A percentile compares a stretch with the other conserved stretches of the same genome.
These are phyloP conservation scores for Aurantiochytrium sp. DNA, from an alignment of 108 stramenopile genomes.

Conservation along the genomic window DNA sequence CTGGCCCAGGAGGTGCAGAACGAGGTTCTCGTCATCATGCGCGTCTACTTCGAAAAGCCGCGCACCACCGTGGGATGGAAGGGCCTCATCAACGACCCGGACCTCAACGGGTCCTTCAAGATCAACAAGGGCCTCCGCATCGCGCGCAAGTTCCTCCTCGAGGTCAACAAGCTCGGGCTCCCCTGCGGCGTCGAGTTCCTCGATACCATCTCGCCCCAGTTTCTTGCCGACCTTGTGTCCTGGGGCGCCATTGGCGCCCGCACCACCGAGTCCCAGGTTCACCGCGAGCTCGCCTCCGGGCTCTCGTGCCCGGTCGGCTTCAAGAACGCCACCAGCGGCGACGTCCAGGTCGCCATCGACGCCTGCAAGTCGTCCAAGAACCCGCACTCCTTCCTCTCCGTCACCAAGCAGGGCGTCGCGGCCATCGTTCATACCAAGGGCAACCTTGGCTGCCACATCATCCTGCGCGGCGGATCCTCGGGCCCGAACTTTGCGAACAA, in stretches of 20 bases:
- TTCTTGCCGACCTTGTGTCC: neutral
- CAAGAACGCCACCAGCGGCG: conserved; percentile 21
- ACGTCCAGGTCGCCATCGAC: conserved; percentile 1
- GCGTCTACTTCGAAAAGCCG: conserved; percentile 30
- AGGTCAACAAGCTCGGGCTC: conserved; percentile 24
- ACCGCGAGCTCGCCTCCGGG: conserved; percentile 26
- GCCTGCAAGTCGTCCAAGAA: neutral
- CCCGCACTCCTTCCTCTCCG: conserved; percentile 12
- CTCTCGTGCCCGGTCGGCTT: conserved; percentile 21
- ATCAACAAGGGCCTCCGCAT: conserved; percentile 32
- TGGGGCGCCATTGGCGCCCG: conserved; percentile 27
- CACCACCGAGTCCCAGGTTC: conserved; percentile 15
- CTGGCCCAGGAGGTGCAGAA: neutral
- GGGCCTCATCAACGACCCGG: conserved; percentile 22
- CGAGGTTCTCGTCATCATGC: conserved; percentile 27
- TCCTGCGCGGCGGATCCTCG: neutral
- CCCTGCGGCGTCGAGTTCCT: neutral
- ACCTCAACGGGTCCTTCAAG: neutral
- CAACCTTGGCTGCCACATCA: conserved; percentile 19
- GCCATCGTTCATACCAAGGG: conserved; percentile 17
- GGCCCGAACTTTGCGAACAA: conserved; percentile 6
- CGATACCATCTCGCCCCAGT: conserved; percentile 13
- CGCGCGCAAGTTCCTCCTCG: neutral
- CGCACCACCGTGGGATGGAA: conserved; percentile 20
- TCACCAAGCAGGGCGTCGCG: neutral